Percentiles rank a stretch among this genome's conserved stretches.
These are phyloP conservation scores for Microthlaspi erraticum DNA, from an alignment of 345 rosid genomes.

Conservation along the genomic window DNA sequence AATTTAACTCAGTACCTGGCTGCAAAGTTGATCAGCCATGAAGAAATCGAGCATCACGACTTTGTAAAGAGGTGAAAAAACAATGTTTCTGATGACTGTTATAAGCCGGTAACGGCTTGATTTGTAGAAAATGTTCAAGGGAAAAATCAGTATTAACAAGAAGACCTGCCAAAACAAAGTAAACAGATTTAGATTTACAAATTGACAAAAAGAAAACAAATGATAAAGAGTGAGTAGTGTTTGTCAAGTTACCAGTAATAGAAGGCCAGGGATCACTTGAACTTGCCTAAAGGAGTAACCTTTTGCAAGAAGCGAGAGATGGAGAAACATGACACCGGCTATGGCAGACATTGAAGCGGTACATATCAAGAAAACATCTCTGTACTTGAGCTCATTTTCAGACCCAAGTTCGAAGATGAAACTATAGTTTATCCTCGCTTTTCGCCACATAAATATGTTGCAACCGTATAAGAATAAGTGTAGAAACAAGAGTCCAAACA, in stretches of 20 bases:
- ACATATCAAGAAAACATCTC: constrained; percentile 90
- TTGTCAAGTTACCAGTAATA: constrained; percentile 62
- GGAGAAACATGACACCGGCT: constrained; percentile 80
- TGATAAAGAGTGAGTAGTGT: constrained; percentile 14
- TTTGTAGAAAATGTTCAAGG: constrained; percentile 74
- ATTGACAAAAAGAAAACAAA: constrained; percentile 1
- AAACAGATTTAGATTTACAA: constrained; percentile 12
- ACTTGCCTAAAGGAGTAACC: constrained; percentile 75
- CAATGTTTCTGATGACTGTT: constrained; percentile 70
- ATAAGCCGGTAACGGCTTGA: constrained; percentile 81
- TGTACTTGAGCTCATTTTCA: constrained; percentile 82
- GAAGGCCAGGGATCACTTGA: constrained; percentile 89
- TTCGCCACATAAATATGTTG: constrained; percentile 94
- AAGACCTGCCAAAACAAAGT: constrained; percentile 53
- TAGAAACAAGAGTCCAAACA: constrained; percentile 86
- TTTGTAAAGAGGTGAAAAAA: constrained; percentile 91
- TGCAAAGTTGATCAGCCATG: constrained; percentile 99
- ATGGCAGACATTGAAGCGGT: constrained; percentile 76
- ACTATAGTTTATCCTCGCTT: constrained; percentile 86
- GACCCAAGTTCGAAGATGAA: constrained; percentile 90
- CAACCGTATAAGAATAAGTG: constrained; percentile 93
- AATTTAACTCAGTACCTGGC: constrained; percentile 60
- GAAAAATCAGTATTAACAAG: constrained; percentile 68
- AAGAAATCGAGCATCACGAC: constrained; percentile 98
- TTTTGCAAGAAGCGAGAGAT: constrained; percentile 72